Evolutionary conservation across 306 rosid species (phyloP).

Genomic region (Carpinus fangiana): DNA sequence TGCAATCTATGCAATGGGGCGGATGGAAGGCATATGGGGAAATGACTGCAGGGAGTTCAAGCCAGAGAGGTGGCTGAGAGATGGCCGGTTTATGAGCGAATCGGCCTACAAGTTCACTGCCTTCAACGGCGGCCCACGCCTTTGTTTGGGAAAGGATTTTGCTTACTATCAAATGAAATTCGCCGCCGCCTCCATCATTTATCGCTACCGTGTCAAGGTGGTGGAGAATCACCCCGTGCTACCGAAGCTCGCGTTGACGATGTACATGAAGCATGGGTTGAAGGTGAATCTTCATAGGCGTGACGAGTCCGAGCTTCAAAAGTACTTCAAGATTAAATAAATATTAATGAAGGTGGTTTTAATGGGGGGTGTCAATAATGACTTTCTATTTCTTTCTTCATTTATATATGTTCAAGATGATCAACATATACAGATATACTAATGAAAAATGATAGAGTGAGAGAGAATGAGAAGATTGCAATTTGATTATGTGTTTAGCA

Average conservation of each 20-base stretch:
- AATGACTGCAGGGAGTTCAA: constrained; percentile 68
- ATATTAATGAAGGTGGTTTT: background rate
- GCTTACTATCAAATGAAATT: constrained; percentile 93
- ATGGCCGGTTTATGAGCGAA: constrained; percentile 70
- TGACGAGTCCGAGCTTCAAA: constrained; percentile 34
- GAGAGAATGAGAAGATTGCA: background rate
- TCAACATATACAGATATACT: no score
- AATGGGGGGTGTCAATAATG: background rate
- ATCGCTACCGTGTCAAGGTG: constrained; percentile 59
- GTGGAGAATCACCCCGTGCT: constrained; percentile 51
- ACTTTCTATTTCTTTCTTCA: background rate
- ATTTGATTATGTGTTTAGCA: no score
- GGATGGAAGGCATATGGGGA: constrained; percentile 87
- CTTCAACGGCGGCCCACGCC: constrained; percentile 92
- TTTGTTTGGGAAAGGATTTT: constrained; percentile 88
- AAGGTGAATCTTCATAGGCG: constrained; percentile 51
- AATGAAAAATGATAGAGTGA: background rate
- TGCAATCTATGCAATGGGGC: constrained; percentile 83
- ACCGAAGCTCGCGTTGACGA: constrained; percentile 83
- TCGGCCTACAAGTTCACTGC: constrained; percentile 87
- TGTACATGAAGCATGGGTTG: constrained; percentile 85
- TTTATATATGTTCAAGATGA: no score
- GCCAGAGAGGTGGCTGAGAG: constrained; percentile 87
- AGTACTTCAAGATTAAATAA: constrained; percentile 9
- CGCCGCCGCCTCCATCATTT: constrained; percentile 72